These are phyloP conservation scores for Phlebiopsis gigantea DNA, from an alignment of 768 basidiomycete species.

Conservation along the genomic window DNA sequence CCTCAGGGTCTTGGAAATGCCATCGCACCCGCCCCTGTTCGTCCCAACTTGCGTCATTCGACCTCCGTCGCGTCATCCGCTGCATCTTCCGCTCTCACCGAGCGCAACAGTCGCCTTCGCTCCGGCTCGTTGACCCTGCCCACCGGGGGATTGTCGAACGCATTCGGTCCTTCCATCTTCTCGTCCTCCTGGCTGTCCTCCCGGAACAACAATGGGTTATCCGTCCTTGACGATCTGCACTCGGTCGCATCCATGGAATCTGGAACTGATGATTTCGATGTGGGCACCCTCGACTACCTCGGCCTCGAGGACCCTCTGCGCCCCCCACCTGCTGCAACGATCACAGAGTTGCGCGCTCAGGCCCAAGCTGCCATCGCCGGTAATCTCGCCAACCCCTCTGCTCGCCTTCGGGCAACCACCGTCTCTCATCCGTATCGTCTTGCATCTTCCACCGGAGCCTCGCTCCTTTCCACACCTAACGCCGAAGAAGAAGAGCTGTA, in stretches of 20 bases:
- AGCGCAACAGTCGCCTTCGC: constrained; percentile 78
- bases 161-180: constrained; percentile 86
- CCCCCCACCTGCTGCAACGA: constrained; percentile 79
- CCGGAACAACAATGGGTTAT: constrained; percentile 53
- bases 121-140: constrained; percentile 92
- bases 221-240: constrained; percentile 74
- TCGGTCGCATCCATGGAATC: constrained; percentile 78
- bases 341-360: constrained; percentile 84
- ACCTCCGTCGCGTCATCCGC: constrained; percentile 59
- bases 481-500: constrained; percentile 73
- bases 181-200: constrained; percentile 84
- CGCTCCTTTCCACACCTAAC: constrained; percentile 56
- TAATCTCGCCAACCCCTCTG: constrained; percentile 61
- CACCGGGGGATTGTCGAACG: constrained; percentile 59
- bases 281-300: constrained; percentile 90
- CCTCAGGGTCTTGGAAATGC: constrained; percentile 31
- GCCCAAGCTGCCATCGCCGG: constrained; percentile 87
- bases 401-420: constrained; percentile 82
- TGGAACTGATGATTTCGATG: constrained; percentile 81
- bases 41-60: constrained; percentile 74
- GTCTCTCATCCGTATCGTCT: constrained; percentile 90
- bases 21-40: constrained; percentile 41
- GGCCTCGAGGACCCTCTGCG: constrained; percentile 81
- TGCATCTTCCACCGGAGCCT: constrained; percentile 52
- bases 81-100: constrained; percentile 45